A percentile compares a stretch with the other conserved stretches of the same genome.
Evolutionary conservation across 2,329 filamentous ascomycete genomes (phyloP).

Genomic region (Epichloe gansuensis): DNA sequence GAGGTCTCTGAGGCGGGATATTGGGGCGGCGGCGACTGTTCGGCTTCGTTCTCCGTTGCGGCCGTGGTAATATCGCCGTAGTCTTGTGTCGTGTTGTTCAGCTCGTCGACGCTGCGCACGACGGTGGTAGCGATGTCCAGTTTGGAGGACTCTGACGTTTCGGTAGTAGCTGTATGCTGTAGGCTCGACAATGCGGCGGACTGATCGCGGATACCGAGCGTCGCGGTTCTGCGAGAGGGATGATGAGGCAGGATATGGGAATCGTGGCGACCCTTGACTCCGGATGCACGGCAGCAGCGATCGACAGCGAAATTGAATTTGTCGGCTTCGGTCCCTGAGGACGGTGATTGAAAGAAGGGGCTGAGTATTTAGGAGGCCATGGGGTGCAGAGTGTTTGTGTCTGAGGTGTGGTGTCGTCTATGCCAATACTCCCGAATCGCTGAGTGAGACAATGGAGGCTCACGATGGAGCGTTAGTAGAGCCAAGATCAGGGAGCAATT

Average conservation of each 20-base stretch:
- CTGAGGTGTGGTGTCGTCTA: no score
- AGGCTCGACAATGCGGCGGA: constrained; percentile 26
- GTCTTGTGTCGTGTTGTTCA: constrained; percentile 11
- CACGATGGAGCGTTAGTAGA: not conserved
- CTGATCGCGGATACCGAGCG: constrained; percentile 12
- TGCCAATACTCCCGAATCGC: not conserved
- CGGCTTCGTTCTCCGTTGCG: constrained; percentile 16
- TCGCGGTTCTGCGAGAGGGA: constrained; percentile 4
- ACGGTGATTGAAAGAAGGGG: not conserved
- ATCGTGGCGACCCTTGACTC: not conserved
- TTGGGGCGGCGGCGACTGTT: constrained; percentile 43
- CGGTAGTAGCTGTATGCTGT: constrained; percentile 19
- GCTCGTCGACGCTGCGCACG: constrained; percentile 14
- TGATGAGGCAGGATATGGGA: not conserved
- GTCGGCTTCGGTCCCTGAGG: not conserved
- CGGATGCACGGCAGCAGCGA: not conserved
- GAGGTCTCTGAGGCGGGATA: constrained; percentile 45
- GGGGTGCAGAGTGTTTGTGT: no score
- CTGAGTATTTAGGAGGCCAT: not conserved
- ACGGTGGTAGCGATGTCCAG: constrained; percentile 20
- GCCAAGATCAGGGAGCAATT: not conserved
- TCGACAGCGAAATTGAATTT: not conserved
- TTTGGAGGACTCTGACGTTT: constrained; percentile 21
- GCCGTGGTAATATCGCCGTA: constrained; percentile 11
- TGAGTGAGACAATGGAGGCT: not conserved